A percentile compares a stretch with the other conserved stretches of the same genome.
Conservation (phyloP, 495 filamentous ascomycete genomes). For the Hypoxylon intermedium region DNA sequence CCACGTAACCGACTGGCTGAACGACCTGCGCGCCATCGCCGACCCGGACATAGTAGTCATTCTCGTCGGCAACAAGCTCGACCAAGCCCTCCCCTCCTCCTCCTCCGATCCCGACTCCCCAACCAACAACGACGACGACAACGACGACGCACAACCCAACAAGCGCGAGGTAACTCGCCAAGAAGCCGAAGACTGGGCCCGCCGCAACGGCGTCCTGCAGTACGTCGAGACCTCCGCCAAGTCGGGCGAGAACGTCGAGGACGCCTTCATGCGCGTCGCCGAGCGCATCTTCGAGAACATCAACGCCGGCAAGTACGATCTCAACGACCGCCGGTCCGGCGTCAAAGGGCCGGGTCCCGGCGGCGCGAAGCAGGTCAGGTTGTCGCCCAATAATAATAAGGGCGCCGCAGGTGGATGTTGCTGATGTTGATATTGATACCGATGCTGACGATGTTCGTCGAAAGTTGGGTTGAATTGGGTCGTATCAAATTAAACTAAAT, state of each 20-base stretch:
- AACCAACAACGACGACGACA: no score
- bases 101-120: no score
- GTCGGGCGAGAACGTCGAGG: slow-evolving; percentile 89
- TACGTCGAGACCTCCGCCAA: slow-evolving; percentile 98
- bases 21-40: slow-evolving; percentile 89
- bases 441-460: neutral
- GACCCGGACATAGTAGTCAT: slow-evolving; percentile 94
- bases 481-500: neutral
- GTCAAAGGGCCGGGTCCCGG: slow-evolving; percentile 68
- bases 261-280: slow-evolving; percentile 89
- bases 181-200: slow-evolving; percentile 90
- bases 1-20: slow-evolving; percentile 87
- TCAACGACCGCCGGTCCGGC: slow-evolving; percentile 92
- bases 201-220: slow-evolving; percentile 77
- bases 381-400: slow-evolving; percentile 47
- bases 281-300: slow-evolving; percentile 96
- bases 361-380: slow-evolving; percentile 61
- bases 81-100: no score
- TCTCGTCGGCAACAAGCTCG: slow-evolving; percentile 92
- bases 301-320: slow-evolving; percentile 87
- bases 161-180: slow-evolving; percentile 76
- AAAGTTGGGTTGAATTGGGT: neutral
- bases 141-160: slow-evolving; percentile 59
- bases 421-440: slow-evolving; percentile 20
- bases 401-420: slow-evolving; percentile 43